Base-by-base conservation (phyloP, 1,284 basidiomycete species). In the Peniophora sp. region DNA sequence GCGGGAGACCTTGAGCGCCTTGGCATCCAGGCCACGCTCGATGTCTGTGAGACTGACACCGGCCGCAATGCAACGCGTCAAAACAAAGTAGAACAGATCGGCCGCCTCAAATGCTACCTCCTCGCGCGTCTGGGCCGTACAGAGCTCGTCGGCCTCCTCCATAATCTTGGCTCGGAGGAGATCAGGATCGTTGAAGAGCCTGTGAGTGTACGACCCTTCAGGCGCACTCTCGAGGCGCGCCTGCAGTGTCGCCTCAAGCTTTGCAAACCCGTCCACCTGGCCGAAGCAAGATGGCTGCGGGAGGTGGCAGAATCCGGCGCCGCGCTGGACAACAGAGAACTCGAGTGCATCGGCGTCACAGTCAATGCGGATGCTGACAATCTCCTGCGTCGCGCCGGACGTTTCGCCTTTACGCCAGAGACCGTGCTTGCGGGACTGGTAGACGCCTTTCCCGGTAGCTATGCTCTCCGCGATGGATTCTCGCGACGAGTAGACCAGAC, bases 351-450 rank as follows among this genome's bases (percentile, higher is more conserved):
- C 97, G 0, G 81, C 79, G 68, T 99, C 97, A 68, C 97, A 99
- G 68, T 99, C 97, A 35, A 88, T 68, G 22, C 84, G 78, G 57
- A 99, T 88, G 58, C 79, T 76, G 17, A 94, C 74, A 50, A 99
- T 80, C 36, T 91, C 81, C 64, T 99, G 97, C 1, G 88, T 93
- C 9, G 95, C 88, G 22, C 97, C 97, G 18, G 90, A 94, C 0
- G 94, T 97, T 68, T 92, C 95, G 22, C 97, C 97, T 68, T 99
- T 99, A 54, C 90, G 78, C 97, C 97, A 99, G 17, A 99, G 72
- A 8, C 95, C 95, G 63, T 95, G 92, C 62, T 94, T 94, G 56
- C 97, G 85, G 17, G 93, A 97, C 65, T 98, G 94, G 68, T 99
- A 99, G 36, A 97, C 88, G 24, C 96, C 97, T 60, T 86, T 88